Conservation (phyloP, 2,329 filamentous ascomycete species). For the Cladosporium sp. region DNA sequence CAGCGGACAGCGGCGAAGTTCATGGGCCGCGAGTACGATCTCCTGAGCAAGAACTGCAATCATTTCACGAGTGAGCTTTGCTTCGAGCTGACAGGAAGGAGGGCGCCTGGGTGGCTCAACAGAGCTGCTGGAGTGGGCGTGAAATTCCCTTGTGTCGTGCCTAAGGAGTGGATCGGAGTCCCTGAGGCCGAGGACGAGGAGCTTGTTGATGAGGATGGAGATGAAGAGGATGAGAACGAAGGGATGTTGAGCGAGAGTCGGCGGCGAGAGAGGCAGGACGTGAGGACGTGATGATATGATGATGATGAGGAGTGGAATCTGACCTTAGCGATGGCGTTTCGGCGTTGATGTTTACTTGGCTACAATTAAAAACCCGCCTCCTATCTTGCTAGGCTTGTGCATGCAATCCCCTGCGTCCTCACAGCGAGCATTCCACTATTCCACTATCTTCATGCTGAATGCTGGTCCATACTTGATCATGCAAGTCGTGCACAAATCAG, state of each 20-base stretch:
- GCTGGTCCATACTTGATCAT: neutral
- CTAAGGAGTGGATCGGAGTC: conserved; percentile 58
- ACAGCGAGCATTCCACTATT: neutral
- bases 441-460: neutral
- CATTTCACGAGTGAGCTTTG: conserved; percentile 81
- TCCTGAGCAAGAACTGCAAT: conserved; percentile 83
- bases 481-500: neutral
- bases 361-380: neutral
- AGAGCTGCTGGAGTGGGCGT: conserved; percentile 81
- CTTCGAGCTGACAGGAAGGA: conserved; percentile 67
- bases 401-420: neutral
- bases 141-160: conserved; percentile 78
- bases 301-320: neutral
- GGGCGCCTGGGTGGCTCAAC: conserved; percentile 76
- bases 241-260: conserved; percentile 16
- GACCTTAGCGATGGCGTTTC: conserved; percentile 8
- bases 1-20: conserved; percentile 67
- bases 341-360: neutral
- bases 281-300: conserved; percentile 11
- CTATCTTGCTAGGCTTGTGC: neutral
- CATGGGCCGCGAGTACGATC: conserved; percentile 73
- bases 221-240: conserved; percentile 16
- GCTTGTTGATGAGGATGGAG: conserved; percentile 55
- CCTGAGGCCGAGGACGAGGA: conserved; percentile 19
- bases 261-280: conserved; percentile 4